Conservation (phyloP, 176 grass and related monocot species). For the Chloris gayana region DNA sequence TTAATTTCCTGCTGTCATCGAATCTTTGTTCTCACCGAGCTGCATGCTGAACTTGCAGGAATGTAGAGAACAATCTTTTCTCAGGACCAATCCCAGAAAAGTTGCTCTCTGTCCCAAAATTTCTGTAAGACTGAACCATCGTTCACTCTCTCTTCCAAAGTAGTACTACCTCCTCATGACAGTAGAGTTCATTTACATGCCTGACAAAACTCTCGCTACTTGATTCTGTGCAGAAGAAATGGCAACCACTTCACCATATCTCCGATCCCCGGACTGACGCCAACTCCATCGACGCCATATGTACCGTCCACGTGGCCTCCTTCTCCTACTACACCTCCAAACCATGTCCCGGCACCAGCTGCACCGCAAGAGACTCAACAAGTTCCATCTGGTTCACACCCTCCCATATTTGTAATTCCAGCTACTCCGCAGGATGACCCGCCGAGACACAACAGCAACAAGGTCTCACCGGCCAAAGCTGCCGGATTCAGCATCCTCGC, state of each 20-base stretch:
- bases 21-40: neutral
- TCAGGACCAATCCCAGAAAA: slow-evolving; percentile 58
- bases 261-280: slow-evolving; percentile 3
- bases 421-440: slow-evolving; percentile 15
- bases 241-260: slow-evolving; percentile 54
- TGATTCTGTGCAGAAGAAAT: slow-evolving; percentile 44
- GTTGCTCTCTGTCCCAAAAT: slow-evolving; percentile 50
- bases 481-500: slow-evolving; percentile 41
- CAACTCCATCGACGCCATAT: neutral
- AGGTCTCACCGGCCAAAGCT: slow-evolving; percentile 39
- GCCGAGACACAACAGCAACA: neutral
- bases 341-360: neutral
- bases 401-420: slow-evolving; percentile 41
- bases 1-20: neutral
- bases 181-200: neutral
- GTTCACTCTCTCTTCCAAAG: neutral
- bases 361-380: neutral
- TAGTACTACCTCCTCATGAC: neutral
- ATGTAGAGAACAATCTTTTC: slow-evolving; percentile 68
- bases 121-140: slow-evolving; percentile 48
- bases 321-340: neutral
- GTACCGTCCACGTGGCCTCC: neutral
- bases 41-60: slow-evolving; percentile 38
- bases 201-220: neutral
- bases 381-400: slow-evolving; percentile 6